Base-by-base conservation (phyloP, 129 eudicot genomes). In the Pseudognaphalium luteoalbum region DNA sequence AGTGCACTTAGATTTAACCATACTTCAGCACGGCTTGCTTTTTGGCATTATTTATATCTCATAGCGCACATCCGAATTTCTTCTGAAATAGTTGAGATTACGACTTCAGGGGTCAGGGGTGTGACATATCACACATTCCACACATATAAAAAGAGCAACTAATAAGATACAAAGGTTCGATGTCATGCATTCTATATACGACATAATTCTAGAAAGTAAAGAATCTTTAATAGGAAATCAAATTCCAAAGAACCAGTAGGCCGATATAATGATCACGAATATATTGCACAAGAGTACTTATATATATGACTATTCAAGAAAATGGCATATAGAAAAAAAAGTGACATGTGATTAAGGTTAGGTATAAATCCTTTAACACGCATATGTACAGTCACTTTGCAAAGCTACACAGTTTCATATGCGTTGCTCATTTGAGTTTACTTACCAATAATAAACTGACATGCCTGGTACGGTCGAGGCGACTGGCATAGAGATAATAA, bases 391-490 rank as follows among this genome's bases (percentile, higher is more conserved):
- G 3, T 56, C 61, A 56, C 61, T 56, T 17, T 56, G 61, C 61
- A 56, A 56, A 56, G 22, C 6, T 56, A 56, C 11, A 11, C 7
- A 52, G 58, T 52, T 52, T 52, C 21, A 52, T 17, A 0, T 52
- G n/a, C 6, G 25, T 5, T 56, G 61, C 10, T 6, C 61, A 56
- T 56, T 56, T 56, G 28, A 6, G 61, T 56, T 56, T 63, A 83
- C 97, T 84, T 85, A 95, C 99, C 99, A 72, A 95, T 84, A 77
- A 95, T 95, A 74, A 85, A 95, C 71, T 89, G 87, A 59, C 99
- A 95, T 74, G 94, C 80, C 75, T 80, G 91, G 79, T 95, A 91
- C 12, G 97, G 99, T 41, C 82, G 86, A 71, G 89, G 84, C n/a
- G 94, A 95, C 79, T 87, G 94, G 78, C 94, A 78, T 74, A 95